Base-by-base conservation (phyloP, 352 stramenopile genomes). In the Pythium myriotylum region DNA sequence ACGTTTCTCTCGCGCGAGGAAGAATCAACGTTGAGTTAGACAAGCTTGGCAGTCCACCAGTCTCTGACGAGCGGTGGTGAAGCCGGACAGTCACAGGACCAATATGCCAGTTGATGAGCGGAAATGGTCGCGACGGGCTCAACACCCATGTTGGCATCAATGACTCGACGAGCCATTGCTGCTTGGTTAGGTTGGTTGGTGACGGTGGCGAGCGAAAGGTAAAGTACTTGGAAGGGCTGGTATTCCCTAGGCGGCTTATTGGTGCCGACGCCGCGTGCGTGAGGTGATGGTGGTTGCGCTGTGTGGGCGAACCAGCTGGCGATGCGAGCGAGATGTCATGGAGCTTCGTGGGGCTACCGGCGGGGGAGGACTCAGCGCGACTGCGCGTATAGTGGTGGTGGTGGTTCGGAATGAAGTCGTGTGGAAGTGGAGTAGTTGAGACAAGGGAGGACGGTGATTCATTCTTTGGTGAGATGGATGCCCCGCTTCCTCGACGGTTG, bases 51-150 rank as follows among this genome's bases (percentile, higher is more conserved):
- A 19, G 41, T 5, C n/a, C 9, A 27, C 17, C 29, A 27, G 12
- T 32, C 24, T n/a, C 45, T 4, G 62, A 10, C 1, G 67, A 53
- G 13, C 68, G 70, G 33, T 77, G 68, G 7, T 74, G 74, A 1
- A 91, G 51, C 7, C 64, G 59, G 0, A 89, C 8, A 7, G 70
- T 77, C 19, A 91, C 56, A 0, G 66, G 61, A 3, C 79, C 79
- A 4, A 89, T 43, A 27, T 72, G 74, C 77, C 77, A 91, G 51
- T 91, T 91, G 13, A 89, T 32, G 8, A 84, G 49, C 3, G 82
- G 82, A 16, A 86, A 29, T 3, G 54, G 14, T 7, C 59, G 19
- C 2, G 33, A 40, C 3, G 62, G 68, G 6, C 56, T 51, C 4
- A 74, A 45, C 29, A 81, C 39, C 62, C 54, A 77, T 4, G 63